A percentile compares a stretch with the other conserved stretches of the same genome.
Conservation (phyloP, 768 basidiomycete species). For the Suillus luteus region DNA sequence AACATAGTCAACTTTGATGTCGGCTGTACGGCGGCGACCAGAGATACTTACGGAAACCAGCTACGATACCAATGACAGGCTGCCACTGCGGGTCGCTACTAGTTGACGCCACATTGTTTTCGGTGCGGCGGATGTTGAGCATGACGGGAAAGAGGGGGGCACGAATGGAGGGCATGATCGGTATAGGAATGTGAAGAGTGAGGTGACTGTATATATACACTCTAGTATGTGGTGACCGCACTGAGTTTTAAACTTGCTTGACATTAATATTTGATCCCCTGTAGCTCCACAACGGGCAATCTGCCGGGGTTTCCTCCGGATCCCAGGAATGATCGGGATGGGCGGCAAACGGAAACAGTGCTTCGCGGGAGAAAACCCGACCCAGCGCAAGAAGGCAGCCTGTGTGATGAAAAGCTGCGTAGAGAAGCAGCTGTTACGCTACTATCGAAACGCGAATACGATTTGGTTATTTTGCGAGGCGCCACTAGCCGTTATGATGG, state of each 20-base stretch:
- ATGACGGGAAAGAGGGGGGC: neutral
- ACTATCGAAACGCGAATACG: neutral
- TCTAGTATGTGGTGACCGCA: too few relatives aligned
- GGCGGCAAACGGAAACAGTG: neutral
- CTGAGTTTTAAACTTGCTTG: neutral
- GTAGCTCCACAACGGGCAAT: too few relatives aligned
- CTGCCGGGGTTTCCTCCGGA: too few relatives aligned
- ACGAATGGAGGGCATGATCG: neutral
- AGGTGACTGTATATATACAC: too few relatives aligned
- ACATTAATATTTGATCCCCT: too few relatives aligned
- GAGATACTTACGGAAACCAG: neutral
- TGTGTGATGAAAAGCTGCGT: neutral
- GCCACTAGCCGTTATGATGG: slow-evolving; percentile 2
- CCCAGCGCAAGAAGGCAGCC: neutral
- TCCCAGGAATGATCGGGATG: neutral
- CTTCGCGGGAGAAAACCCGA: neutral
- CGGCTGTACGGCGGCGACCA: neutral
- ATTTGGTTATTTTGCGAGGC: neutral
- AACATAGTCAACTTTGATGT: neutral
- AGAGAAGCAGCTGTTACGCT: too few relatives aligned
- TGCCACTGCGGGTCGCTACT: neutral
- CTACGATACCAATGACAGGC: neutral
- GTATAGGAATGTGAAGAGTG: too few relatives aligned
- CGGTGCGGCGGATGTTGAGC: neutral
- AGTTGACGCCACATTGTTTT: neutral